Evolutionary conservation across 371 early-diverging fungal genomes (phyloP).

Genomic region (Lichtheimia hyalospora): DNA sequence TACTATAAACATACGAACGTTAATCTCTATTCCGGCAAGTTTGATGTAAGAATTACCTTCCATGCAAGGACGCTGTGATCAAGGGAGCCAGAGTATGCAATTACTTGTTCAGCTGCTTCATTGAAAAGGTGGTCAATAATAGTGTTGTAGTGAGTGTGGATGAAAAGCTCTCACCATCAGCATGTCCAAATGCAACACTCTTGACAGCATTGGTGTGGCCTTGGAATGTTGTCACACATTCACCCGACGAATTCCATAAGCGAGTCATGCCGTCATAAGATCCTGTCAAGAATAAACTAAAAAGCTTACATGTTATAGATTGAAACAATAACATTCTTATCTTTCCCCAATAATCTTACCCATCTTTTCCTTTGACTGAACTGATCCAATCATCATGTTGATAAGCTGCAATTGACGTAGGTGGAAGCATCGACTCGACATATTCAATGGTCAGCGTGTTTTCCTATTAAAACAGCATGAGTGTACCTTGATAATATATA

Average conservation of each 20-base stretch:
- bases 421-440: slow-evolving; percentile 88
- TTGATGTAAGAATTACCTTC: background rate
- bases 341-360: slow-evolving; percentile 9
- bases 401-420: slow-evolving; percentile 69
- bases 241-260: slow-evolving; percentile 78
- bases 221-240: slow-evolving; percentile 66
- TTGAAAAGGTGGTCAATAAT: background rate
- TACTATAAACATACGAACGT: background rate
- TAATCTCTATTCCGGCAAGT: background rate
- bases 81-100: slow-evolving; percentile 40
- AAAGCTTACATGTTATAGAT: background rate
- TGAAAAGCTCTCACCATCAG: slow-evolving; percentile 17
- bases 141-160: background rate
- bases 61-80: slow-evolving; percentile 43
- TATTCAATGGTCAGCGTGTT: slow-evolving; percentile 87
- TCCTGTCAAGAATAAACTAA: slow-evolving; percentile 71
- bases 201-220: slow-evolving; percentile 80
- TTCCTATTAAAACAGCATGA: slow-evolving; percentile 55
- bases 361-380: slow-evolving; percentile 57
- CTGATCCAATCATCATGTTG: slow-evolving; percentile 96
- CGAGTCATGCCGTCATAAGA: slow-evolving; percentile 85
- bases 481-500: too few species aligned
- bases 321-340: background rate
- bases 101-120: background rate
- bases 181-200: slow-evolving; percentile 38